Base-by-base conservation (phyloP, 2,329 filamentous ascomycete species). In the Epichloe amarillans region DNA sequence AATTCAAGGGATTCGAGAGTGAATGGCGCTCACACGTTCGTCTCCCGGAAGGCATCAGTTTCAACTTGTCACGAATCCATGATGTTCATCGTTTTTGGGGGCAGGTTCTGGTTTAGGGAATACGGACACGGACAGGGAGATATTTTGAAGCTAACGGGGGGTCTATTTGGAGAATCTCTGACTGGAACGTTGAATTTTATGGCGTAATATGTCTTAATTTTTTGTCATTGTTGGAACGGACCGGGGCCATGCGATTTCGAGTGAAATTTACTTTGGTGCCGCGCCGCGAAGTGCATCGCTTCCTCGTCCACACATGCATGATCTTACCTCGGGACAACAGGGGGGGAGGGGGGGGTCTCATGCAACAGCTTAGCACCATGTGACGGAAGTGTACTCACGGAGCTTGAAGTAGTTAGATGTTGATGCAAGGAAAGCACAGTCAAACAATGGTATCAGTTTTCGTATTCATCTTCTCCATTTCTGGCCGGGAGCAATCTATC, bases 131-230 rank as follows among this genome's bases (percentile, higher is more conserved):
- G 35, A 37, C 21, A 39, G n/a, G 41, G 3, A 23, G n/a, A 36
- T 35, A n/a, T 33, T 5, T 44, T 7, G 36, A 21, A 35, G 37
- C 11, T 37, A 41, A 36, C 33, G 37, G 43, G 39, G 36, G 40
- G 23, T 48, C 12, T 4, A n/a, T 17, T 45, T 42, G 19, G 33
- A 45, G 6, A 19, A 42, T 46, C 8, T 50, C 37, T 43, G 50
- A 50, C 36, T 33, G 48, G 21, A 43, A 52, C 26, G 3, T 30
- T 46, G 37, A 37, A 11, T 46, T 46, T 46, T 43, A 49, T 48
- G 46, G 50, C 47, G 51, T 44, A 52, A 52, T 50, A 44, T 50
- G 46, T 49, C 14, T 40, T 26, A 35, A 36, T 4, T 44, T 7
- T 49, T 40, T 47, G 12, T 37, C 19, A 39, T 47, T 21, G 15